These are phyloP conservation scores for Entomortierella parvispora DNA, from an alignment of 192 early-diverging fungal species.

Conservation along the genomic window DNA sequence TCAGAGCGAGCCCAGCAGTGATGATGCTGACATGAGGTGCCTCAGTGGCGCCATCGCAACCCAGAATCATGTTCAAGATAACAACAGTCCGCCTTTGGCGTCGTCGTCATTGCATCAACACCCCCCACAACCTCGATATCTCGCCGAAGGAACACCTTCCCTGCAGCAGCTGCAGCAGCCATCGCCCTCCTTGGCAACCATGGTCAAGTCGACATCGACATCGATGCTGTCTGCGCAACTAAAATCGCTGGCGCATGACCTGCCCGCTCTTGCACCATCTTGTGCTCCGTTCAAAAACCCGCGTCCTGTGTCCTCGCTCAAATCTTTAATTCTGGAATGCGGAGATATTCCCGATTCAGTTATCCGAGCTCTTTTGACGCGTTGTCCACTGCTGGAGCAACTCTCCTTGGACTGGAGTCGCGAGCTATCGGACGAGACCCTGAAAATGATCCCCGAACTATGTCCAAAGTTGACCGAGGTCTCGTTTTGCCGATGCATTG, in stretches of 20 bases:
- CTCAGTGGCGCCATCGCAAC: background rate
- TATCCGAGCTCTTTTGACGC: conserved; percentile 27
- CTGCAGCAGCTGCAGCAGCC: background rate
- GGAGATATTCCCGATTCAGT: conserved; percentile 45
- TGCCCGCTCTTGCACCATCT: background rate
- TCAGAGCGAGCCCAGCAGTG: conserved; percentile 6
- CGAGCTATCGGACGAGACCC: conserved; percentile 20
- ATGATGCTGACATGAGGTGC: background rate
- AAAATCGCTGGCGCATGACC: background rate
- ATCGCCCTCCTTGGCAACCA: background rate
- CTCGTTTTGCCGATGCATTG: conserved; percentile 20
- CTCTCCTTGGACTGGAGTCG: conserved; percentile 36
- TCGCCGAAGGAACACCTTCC: no score
- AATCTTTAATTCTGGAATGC: conserved; percentile 29
- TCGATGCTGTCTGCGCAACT: conserved; percentile 39
- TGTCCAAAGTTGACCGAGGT: conserved; percentile 27
- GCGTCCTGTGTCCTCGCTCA: conserved; percentile 13
- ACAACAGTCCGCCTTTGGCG: no score
- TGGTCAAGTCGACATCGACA: background rate
- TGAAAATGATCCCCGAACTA: conserved; percentile 5
- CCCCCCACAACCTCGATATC: no score
- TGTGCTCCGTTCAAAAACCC: background rate
- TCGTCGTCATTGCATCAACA: no score
- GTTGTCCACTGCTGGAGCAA: conserved; percentile 22
- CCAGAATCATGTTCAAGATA: background rate